Evolutionary conservation across 768 basidiomycete genomes (phyloP).

Genomic region (Leccinum fibrillosum): DNA sequence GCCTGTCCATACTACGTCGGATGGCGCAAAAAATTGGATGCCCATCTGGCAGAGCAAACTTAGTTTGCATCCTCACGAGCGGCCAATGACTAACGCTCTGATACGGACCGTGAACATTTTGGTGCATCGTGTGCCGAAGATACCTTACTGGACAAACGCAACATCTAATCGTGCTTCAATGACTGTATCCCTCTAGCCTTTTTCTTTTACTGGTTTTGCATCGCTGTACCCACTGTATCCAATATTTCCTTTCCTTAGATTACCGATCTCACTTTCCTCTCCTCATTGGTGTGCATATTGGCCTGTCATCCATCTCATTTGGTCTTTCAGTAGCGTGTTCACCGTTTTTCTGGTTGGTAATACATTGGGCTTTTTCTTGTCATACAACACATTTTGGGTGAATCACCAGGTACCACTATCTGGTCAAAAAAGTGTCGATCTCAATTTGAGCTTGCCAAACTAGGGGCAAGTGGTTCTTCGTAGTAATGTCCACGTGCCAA

Average conservation of each 20-base stretch:
- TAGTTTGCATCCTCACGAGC: slow-evolving; percentile 5
- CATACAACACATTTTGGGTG: not conserved
- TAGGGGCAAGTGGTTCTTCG: not conserved
- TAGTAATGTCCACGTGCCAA: slow-evolving; percentile 9
- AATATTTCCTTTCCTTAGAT: slow-evolving; percentile 6
- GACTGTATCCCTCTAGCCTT: slow-evolving; percentile 11
- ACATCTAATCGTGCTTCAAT: slow-evolving; percentile 12
- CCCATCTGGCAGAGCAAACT: slow-evolving; percentile 37
- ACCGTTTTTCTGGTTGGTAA: not conserved
- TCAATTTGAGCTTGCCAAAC: not conserved
- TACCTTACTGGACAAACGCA: slow-evolving; percentile 18
- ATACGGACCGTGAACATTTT: slow-evolving; percentile 10
- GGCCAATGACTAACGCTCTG: slow-evolving; percentile 7
- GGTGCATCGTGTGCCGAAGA: slow-evolving; percentile 4
- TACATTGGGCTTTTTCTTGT: slow-evolving; percentile 2
- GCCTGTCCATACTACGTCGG: slow-evolving; percentile 61
- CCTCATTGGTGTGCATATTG: slow-evolving; percentile 1
- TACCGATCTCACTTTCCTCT: not conserved
- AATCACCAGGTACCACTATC: not conserved
- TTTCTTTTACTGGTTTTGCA: slow-evolving; percentile 9
- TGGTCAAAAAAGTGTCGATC: slow-evolving; percentile 3
- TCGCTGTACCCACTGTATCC: slow-evolving; percentile 1
- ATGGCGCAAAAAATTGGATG: slow-evolving; percentile 58
- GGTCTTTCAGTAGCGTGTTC: slow-evolving; percentile 1
- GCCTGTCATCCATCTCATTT: slow-evolving; percentile 4